These are phyloP conservation scores for Hansfordia pulvinata DNA, from an alignment of 2,329 filamentous ascomycete species.

Conservation along the genomic window DNA sequence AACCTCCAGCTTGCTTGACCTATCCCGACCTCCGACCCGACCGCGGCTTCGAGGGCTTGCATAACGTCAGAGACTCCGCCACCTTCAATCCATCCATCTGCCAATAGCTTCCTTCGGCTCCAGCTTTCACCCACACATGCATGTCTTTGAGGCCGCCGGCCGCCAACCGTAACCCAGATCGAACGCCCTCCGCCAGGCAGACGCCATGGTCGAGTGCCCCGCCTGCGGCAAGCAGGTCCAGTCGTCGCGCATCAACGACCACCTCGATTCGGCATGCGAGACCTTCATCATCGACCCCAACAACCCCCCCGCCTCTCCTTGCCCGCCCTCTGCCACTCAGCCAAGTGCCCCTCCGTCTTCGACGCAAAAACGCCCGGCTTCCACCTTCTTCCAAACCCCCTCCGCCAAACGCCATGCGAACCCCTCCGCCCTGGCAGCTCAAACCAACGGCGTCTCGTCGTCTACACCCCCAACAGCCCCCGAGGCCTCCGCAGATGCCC, in stretches of 20 bases:
- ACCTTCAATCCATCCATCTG: too few relatives aligned
- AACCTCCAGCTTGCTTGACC: too few relatives aligned
- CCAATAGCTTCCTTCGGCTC: too few relatives aligned
- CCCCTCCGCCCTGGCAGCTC: slow-evolving; percentile 15
- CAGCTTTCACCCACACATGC: too few relatives aligned
- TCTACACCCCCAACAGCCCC: too few relatives aligned
- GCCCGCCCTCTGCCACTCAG: slow-evolving; percentile 20
- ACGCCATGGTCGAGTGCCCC: slow-evolving; percentile 59
- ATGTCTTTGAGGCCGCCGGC: too few relatives aligned
- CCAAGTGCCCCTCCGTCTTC: slow-evolving; percentile 19
- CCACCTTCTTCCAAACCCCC: slow-evolving; percentile 49
- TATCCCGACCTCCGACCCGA: too few relatives aligned
- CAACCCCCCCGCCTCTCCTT: slow-evolving; percentile 14
- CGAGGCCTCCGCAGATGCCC: slow-evolving; percentile 9
- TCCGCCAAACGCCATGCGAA: slow-evolving; percentile 38
- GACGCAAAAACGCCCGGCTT: slow-evolving; percentile 39
- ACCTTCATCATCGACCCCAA: slow-evolving; percentile 46
- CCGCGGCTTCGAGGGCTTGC: too few relatives aligned
- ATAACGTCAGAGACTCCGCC: too few relatives aligned
- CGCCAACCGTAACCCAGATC: too few relatives aligned
- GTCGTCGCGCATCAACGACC: slow-evolving; percentile 67
- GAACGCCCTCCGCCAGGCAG: too few relatives aligned
- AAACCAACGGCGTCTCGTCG: slow-evolving; percentile 21
- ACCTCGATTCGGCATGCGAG: slow-evolving; percentile 76
- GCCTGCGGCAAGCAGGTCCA: slow-evolving; percentile 67